Evolutionary conservation across 148 eudicot genomes (phyloP).

Genomic region (Salicornia ramosissima): DNA sequence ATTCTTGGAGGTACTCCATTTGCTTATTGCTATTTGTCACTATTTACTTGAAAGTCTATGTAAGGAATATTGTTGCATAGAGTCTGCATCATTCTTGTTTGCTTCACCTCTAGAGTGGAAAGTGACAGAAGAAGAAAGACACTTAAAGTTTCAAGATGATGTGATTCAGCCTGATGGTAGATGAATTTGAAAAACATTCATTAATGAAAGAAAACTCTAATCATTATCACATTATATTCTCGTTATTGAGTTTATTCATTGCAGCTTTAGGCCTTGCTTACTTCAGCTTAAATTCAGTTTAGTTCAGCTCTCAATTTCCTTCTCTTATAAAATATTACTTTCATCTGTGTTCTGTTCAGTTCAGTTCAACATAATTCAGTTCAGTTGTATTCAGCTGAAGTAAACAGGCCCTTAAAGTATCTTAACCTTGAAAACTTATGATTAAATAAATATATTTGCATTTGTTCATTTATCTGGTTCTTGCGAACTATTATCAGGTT

Average conservation of each 20-base stretch:
- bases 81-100: conserved; percentile 5
- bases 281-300: too few species aligned
- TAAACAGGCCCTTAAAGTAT: too few species aligned
- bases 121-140: neutral
- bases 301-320: too few species aligned
- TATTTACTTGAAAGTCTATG: conserved; percentile 4
- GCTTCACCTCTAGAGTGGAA: neutral
- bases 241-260: neutral
- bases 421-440: too few species aligned
- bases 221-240: neutral
- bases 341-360: too few species aligned
- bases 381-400: too few species aligned
- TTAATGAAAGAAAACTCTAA: neutral
- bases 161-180: conserved; percentile 5
- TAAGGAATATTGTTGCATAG: conserved; percentile 2
- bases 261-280: too few species aligned
- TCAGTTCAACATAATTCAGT: too few species aligned
- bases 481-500: conserved; percentile 41
- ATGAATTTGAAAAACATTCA: neutral
- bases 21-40: conserved; percentile 13
- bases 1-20: conserved; percentile 54
- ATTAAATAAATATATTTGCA: too few species aligned
- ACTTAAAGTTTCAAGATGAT: neutral
- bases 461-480: neutral
- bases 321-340: too few species aligned